These are phyloP conservation scores for Claviceps sp. DNA, from an alignment of 2,329 filamentous ascomycete species.

Conservation along the genomic window DNA sequence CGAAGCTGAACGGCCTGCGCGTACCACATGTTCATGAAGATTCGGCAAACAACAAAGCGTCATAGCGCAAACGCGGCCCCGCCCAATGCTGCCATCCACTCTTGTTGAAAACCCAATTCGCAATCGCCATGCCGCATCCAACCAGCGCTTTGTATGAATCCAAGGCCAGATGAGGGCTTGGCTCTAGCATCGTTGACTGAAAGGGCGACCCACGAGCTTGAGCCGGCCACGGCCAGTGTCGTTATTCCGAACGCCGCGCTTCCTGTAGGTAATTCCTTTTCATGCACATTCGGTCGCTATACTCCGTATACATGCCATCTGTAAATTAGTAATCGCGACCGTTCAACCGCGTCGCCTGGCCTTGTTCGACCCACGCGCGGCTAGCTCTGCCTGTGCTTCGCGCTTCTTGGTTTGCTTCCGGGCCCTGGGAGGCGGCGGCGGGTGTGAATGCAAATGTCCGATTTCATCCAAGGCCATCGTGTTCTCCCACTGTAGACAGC, in stretches of 20 bases:
- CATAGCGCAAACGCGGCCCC: neutral
- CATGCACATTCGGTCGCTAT: neutral
- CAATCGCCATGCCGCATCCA: neutral
- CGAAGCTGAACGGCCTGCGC: neutral
- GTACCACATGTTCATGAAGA: neutral
- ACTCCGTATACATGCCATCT: too few relatives aligned
- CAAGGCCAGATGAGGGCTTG: too few relatives aligned
- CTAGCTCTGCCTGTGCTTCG: slow-evolving; percentile 24
- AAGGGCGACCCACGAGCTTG: neutral
- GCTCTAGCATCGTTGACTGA: neutral
- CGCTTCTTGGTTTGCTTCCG: slow-evolving; percentile 40
- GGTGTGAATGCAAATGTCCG: slow-evolving; percentile 43
- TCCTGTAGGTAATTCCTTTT: neutral
- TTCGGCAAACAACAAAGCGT: neutral
- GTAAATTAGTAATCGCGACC: too few relatives aligned
- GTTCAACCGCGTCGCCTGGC: slow-evolving; percentile 14
- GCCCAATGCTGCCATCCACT: neutral
- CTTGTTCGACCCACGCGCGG: slow-evolving; percentile 17
- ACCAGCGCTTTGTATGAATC: neutral
- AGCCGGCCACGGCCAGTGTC: neutral
- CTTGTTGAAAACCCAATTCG: neutral
- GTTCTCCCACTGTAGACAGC: slow-evolving; percentile 43
- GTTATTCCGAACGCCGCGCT: neutral
- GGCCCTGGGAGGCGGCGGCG: slow-evolving; percentile 35
- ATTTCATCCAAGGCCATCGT: slow-evolving; percentile 42